Evolutionary conservation across 2,329 filamentous ascomycete species (phyloP).

Genomic region (Hypomyces perniciosus): DNA sequence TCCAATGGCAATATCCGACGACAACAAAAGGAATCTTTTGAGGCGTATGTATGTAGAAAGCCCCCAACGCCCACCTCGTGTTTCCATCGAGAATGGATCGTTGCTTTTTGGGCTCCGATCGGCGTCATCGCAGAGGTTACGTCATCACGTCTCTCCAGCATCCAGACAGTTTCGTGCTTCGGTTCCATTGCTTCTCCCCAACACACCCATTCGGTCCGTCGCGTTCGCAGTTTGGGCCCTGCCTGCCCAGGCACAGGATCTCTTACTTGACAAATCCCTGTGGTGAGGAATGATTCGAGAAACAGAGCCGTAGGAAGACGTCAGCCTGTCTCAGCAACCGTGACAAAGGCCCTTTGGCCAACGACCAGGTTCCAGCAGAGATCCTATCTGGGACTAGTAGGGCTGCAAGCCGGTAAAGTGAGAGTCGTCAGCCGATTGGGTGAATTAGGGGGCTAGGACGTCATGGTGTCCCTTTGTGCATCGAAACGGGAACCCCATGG

Average conservation of each 20-base stretch:
- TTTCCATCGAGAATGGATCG: no score
- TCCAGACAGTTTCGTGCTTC: no score
- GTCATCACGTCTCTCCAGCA: no score
- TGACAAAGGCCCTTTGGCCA: background rate
- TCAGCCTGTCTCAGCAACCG: constrained; percentile 3
- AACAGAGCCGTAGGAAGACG: constrained; percentile 1
- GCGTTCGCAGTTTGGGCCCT: background rate
- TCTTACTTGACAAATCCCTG: background rate
- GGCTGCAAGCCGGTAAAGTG: constrained; percentile 9
- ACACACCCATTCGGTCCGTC: background rate
- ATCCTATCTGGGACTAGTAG: constrained; percentile 10
- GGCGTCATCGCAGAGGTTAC: no score
- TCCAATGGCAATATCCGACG: no score
- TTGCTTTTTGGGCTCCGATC: no score
- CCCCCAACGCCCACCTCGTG: no score
- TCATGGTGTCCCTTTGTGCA: constrained; percentile 12
- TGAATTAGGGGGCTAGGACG: constrained; percentile 8
- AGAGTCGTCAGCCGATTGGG: constrained; percentile 14
- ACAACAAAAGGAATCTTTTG: no score
- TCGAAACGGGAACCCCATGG: constrained; percentile 10
- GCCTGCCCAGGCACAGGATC: background rate
- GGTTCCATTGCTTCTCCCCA: background rate
- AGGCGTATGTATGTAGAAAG: no score
- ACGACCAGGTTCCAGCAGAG: background rate
- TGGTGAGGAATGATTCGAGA: constrained; percentile 11